These are phyloP conservation scores for Haplosporangium sp. DNA, from an alignment of 371 early-diverging fungal genomes.

Conservation along the genomic window DNA sequence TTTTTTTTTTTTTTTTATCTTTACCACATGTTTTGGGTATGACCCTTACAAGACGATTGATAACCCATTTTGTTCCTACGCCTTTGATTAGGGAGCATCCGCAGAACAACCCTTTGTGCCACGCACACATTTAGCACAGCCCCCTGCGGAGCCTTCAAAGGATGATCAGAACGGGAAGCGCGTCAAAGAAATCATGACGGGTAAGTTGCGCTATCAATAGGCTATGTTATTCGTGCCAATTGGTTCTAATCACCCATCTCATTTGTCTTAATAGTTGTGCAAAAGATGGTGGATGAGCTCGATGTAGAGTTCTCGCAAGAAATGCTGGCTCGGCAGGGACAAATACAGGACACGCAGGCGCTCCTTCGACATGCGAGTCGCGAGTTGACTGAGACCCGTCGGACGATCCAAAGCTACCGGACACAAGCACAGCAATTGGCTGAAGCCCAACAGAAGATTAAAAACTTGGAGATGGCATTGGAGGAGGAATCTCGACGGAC, in stretches of 20 bases:
- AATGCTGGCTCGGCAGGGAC: conserved; percentile 67
- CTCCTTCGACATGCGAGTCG: conserved; percentile 69
- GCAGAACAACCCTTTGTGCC: background rate
- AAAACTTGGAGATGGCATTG: conserved; percentile 60
- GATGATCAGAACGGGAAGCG: conserved; percentile 34
- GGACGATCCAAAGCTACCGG: conserved; percentile 65
- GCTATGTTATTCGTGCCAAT: background rate
- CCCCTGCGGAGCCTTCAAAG: background rate
- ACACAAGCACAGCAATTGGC: conserved; percentile 63
- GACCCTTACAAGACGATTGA: too few species aligned
- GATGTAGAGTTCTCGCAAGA: conserved; percentile 75
- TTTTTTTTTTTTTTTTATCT: background rate
- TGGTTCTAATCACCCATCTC: background rate
- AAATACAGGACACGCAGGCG: conserved; percentile 68
- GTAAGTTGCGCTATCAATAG: conserved; percentile 46
- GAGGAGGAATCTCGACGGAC: conserved; percentile 43
- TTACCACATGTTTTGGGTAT: background rate
- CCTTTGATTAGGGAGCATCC: too few species aligned
- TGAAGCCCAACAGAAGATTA: conserved; percentile 65
- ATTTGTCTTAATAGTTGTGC: conserved; percentile 61
- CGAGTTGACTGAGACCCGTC: conserved; percentile 75
- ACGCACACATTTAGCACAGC: conserved; percentile 3
- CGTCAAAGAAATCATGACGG: conserved; percentile 65
- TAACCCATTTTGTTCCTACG: too few species aligned
- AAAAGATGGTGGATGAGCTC: conserved; percentile 75